These are phyloP conservation scores for Pichia heedii DNA, from an alignment of 805 yeast genomes.

Conservation along the genomic window DNA sequence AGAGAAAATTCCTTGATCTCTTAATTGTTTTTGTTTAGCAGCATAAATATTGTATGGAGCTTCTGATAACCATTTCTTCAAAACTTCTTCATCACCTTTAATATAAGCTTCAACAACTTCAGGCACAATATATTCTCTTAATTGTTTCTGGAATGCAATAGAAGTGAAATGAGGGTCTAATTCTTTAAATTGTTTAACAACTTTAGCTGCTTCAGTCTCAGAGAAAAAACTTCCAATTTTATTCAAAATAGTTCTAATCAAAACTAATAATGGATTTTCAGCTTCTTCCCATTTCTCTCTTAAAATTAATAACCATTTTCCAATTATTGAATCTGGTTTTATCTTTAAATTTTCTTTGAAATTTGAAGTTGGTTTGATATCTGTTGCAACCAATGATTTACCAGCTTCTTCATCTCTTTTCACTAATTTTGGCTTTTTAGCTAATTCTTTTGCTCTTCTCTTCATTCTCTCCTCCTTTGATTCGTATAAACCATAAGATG, in stretches of 20 bases:
- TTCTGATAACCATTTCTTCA: conserved; percentile 90
- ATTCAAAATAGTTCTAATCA: conserved; percentile 70
- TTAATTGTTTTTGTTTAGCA: conserved; percentile 85
- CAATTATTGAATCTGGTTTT: conserved; percentile 57
- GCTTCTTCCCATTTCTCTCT: conserved; percentile 83
- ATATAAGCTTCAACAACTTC: conserved; percentile 93
- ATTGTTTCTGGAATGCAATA: conserved; percentile 69
- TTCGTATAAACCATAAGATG: conserved; percentile 89
- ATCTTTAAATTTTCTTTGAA: conserved; percentile 54
- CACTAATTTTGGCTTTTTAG: conserved; percentile 53
- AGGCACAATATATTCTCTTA: conserved; percentile 89
- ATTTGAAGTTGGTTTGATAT: conserved; percentile 50
- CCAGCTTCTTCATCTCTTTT: conserved; percentile 80
- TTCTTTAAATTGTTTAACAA: conserved; percentile 72
- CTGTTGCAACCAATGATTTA: conserved; percentile 70
- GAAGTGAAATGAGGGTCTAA: conserved; percentile 84
- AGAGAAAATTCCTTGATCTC: conserved; percentile 83
- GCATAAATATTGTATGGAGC: conserved; percentile 94
- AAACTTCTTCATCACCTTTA: conserved; percentile 74
- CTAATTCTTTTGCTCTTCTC: conserved; percentile 58
- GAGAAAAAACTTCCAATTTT: conserved; percentile 84
- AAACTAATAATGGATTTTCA: conserved; percentile 81
- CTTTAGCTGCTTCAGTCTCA: conserved; percentile 94
- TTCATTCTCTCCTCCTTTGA: conserved; percentile 69
- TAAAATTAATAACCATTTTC: conserved; percentile 51